phyloP scores from a whole-genome alignment of 2,329 filamentous ascomycete species.

The Neobulgaria alba region DNA sequence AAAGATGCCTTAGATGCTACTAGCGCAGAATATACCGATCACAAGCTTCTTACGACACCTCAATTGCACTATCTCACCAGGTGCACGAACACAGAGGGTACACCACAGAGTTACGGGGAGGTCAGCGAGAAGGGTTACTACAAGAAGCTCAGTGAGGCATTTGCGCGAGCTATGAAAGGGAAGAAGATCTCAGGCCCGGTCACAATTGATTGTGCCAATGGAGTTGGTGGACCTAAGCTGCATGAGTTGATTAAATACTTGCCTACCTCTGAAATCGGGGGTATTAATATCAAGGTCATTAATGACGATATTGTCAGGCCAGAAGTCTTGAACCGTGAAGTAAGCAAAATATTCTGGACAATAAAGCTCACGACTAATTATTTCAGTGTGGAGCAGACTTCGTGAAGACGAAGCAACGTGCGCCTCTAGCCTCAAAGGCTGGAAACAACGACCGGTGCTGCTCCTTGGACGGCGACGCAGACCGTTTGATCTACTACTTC shows the following conservation, averaged over 20 bases:
- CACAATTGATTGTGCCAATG: constrained; percentile 92
- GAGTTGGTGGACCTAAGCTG: constrained; percentile 88
- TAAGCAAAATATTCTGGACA: constrained; percentile 31
- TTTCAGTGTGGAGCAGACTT: constrained; percentile 83
- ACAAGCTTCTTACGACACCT: constrained; percentile 89
- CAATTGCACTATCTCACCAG: constrained; percentile 95
- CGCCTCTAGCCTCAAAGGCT: constrained; percentile 74
- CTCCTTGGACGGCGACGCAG: constrained; percentile 90
- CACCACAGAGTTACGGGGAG: constrained; percentile 78
- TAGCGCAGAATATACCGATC: constrained; percentile 68
- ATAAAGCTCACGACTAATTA: constrained; percentile 8
- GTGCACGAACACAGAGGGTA: constrained; percentile 87
- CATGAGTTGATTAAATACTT: constrained; percentile 78
- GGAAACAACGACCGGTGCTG: constrained; percentile 70
- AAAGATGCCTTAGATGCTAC: constrained; percentile 71
- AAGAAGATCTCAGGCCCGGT: constrained; percentile 66
- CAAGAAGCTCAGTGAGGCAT: constrained; percentile 79
- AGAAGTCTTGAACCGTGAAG: constrained; percentile 80
- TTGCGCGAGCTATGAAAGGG: constrained; percentile 72
- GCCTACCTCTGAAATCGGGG: constrained; percentile 55
- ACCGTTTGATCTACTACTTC: constrained; percentile 94
- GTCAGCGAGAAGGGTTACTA: constrained; percentile 91
- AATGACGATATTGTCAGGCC: constrained; percentile 91
- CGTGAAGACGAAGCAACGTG: constrained; percentile 93
- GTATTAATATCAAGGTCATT: constrained; percentile 74